These are phyloP conservation scores for Cardamine resedifolia DNA, from an alignment of 345 rosid genomes.

Conservation along the genomic window DNA sequence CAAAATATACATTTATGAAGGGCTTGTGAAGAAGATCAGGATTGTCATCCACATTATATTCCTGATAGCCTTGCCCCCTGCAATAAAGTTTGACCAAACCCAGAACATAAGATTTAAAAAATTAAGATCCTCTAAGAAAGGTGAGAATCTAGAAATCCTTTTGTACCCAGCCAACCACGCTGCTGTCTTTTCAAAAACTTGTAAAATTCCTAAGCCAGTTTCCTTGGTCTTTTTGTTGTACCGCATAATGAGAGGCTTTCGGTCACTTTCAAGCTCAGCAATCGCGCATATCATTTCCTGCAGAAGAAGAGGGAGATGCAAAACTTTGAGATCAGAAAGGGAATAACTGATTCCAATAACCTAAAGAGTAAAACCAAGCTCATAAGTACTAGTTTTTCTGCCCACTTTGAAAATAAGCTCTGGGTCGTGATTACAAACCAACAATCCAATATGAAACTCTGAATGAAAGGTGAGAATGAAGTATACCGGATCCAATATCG, in stretches of 20 bases:
- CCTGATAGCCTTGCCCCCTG: constrained; percentile 68
- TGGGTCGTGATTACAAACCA: background rate
- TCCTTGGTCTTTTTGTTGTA: constrained; percentile 73
- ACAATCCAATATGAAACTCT: constrained; percentile 1
- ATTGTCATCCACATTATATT: constrained; percentile 53
- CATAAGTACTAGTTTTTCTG: constrained; percentile 16
- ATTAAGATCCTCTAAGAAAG: background rate
- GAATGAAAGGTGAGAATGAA: constrained; percentile 8
- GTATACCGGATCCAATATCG: constrained; percentile 65
- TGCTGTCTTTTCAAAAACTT: constrained; percentile 65
- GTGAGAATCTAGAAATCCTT: background rate
- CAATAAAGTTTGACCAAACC: constrained; percentile 28
- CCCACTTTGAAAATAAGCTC: background rate
- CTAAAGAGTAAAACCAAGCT: constrained; percentile 10
- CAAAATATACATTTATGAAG: constrained; percentile 76
- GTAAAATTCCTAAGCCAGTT: constrained; percentile 74
- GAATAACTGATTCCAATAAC: background rate
- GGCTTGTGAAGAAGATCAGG: constrained; percentile 77
- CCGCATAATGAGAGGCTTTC: constrained; percentile 64
- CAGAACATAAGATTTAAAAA: constrained; percentile 12
- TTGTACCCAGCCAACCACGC: constrained; percentile 69
- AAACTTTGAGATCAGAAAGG: constrained; percentile 23
- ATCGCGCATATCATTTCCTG: constrained; percentile 90
- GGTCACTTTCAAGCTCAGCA: constrained; percentile 90
- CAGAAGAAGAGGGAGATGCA: constrained; percentile 21